Evolutionary conservation across 2,329 filamentous ascomycete genomes (phyloP), one percentile per base, ranked within the genome.

Genomic region (Exophiala sp.): DNA sequence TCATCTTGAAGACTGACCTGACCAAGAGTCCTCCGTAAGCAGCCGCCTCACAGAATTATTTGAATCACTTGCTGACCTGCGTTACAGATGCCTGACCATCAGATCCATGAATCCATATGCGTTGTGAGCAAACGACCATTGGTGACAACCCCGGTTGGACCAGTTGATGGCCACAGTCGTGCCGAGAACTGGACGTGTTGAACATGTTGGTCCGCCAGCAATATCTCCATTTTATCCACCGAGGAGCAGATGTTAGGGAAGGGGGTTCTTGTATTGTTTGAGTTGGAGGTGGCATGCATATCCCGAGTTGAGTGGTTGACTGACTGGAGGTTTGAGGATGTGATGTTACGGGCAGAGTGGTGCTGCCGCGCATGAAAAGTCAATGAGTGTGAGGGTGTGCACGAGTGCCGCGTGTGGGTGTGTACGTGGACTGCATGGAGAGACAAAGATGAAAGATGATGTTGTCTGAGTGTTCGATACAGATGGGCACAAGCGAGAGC

Each of bases 21-120:
- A 88, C 79, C 73, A 98, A 98, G 86, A 97, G 91, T 74, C 93
- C 93, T 73, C 93, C 93, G 90, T 98, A 86, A 83, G 93, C 91
- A 56, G 18, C 10, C 2, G 16, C 10, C 8, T 8, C 39, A 10
- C 9, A 7, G 14, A 52, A 35, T 30, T 45, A 6, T 24, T 41
- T 22, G 13, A 23, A 21, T 50, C 37, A n/a, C 22, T 21, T 49
- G 49, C 64, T 67, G 55, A 67, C 56, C 18, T n/a, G 21, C 44
- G 39, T 46, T 22, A n/a, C 55, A 74, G 70, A 57, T 74, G 72
- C 60, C 64, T 75, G 47, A 75, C 73, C 32, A 74, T 75, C 58
- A 71, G 73, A 38, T 74, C 73, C 19, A 69, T 75, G 61, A 75
- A 75, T 60, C 73, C 73, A 40, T 75, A 73, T 60, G 72, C 73